These are phyloP conservation scores for Didymella pinodella DNA, from an alignment of 2,329 filamentous ascomycete species.

Conservation along the genomic window DNA sequence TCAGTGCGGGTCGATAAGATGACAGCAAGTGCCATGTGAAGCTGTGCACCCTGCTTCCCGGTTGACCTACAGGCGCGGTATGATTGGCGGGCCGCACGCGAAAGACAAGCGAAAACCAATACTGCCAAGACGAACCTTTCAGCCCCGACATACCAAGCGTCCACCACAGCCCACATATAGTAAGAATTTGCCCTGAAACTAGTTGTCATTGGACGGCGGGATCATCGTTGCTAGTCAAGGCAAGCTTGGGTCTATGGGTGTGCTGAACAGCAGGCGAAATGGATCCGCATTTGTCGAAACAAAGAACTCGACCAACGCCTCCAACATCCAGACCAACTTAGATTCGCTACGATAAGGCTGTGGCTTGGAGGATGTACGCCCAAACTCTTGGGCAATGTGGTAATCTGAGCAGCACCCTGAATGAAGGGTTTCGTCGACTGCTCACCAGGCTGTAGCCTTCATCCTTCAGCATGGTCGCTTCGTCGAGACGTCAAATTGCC, in stretches of 20 bases:
- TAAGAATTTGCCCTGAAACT: neutral
- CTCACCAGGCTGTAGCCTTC: neutral
- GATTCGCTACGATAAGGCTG: neutral
- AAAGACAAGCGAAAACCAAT: neutral
- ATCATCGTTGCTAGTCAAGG: neutral
- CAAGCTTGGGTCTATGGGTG: neutral
- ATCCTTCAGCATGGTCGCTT: neutral
- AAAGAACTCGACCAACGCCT: neutral
- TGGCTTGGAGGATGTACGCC: neutral
- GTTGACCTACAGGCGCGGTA: neutral
- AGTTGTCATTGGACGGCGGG: neutral
- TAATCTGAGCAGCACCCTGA: neutral
- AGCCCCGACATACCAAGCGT: neutral
- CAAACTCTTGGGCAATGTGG: neutral
- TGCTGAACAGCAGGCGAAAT: neutral
- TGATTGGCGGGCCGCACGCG: neutral
- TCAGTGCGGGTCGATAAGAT: neutral
- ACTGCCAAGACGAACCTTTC: neutral
- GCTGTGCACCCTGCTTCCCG: neutral
- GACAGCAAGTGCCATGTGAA: neutral
- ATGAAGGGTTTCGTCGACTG: neutral
- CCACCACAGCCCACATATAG: neutral
- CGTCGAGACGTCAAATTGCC: neutral
- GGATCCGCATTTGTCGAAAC: neutral
- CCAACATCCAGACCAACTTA: neutral